Evolutionary conservation across 768 basidiomycete species (phyloP).

Genomic region (Brasilioporus rufonigricans): DNA sequence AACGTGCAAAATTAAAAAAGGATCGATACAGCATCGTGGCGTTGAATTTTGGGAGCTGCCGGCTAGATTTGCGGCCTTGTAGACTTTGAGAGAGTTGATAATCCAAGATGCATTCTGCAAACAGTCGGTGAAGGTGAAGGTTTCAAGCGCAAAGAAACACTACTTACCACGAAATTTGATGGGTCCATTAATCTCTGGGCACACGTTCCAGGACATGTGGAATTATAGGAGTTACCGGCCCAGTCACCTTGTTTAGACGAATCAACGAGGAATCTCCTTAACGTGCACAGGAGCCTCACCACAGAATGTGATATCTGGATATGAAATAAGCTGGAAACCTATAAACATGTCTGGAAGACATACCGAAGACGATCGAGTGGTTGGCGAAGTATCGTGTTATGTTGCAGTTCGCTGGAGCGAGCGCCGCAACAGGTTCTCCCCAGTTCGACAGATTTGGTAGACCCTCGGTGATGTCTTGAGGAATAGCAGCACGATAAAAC

Average conservation of each 20-base stretch:
- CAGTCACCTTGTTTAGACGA: slow-evolving; percentile 57
- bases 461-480: slow-evolving; percentile 59
- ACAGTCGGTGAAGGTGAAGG: slow-evolving; percentile 2
- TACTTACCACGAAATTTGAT: slow-evolving; percentile 64
- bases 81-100: slow-evolving; percentile 78
- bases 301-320: slow-evolving; percentile 76
- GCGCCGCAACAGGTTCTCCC: slow-evolving; percentile 64
- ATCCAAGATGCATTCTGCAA: slow-evolving; percentile 75
- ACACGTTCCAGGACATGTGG: slow-evolving; percentile 75
- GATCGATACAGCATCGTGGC: slow-evolving; percentile 1
- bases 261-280: slow-evolving; percentile 4
- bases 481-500: slow-evolving; percentile 77
- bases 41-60: slow-evolving; percentile 31
- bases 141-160: background rate
- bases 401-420: slow-evolving; percentile 55
- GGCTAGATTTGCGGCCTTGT: slow-evolving; percentile 52
- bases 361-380: slow-evolving; percentile 76
- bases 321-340: slow-evolving; percentile 14
- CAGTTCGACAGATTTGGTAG: slow-evolving; percentile 64
- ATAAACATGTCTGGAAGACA: slow-evolving; percentile 24
- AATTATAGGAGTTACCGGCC: slow-evolving; percentile 82
- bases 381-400: slow-evolving; percentile 58
- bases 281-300: slow-evolving; percentile 41
- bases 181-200: slow-evolving; percentile 61
- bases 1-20: slow-evolving; percentile 10